Percentiles rank a stretch among this genome's conserved stretches.
These are phyloP conservation scores for Ilyonectria mors-panacis DNA, from an alignment of 2,329 filamentous ascomycete genomes.

Conservation along the genomic window DNA sequence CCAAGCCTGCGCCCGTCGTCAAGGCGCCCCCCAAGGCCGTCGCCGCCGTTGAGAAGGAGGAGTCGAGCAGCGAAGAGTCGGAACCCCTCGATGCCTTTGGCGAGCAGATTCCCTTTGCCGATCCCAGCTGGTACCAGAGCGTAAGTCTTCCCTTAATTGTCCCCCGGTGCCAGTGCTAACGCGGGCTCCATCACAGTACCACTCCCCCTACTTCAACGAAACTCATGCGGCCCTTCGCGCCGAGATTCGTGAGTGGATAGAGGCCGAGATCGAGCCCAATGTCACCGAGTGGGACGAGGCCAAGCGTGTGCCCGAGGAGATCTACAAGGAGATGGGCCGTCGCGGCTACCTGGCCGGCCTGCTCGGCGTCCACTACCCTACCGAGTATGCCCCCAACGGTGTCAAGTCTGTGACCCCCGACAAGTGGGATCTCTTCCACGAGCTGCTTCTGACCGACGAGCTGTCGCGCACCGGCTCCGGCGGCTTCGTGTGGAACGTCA, in stretches of 20 bases:
- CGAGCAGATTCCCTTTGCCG: constrained; percentile 89
- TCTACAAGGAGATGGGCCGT: constrained; percentile 97
- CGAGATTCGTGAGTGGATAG: constrained; percentile 94
- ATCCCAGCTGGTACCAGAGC: constrained; percentile 95
- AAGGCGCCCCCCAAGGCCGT: constrained; percentile 55
- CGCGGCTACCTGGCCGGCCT: constrained; percentile 94
- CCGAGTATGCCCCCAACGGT: constrained; percentile 76
- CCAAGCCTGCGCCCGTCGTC: constrained; percentile 51
- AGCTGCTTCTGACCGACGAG: constrained; percentile 96
- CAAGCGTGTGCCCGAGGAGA: constrained; percentile 86
- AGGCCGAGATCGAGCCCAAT: constrained; percentile 88
- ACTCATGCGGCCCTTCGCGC: constrained; percentile 90
- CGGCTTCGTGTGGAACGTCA: constrained; percentile 96
- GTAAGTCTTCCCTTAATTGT: constrained; percentile 65
- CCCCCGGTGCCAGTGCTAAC: constrained; percentile 23
- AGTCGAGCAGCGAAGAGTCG: constrained; percentile 61
- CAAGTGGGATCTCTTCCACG: constrained; percentile 98
- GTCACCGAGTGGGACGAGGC: constrained; percentile 98
- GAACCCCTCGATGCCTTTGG: constrained; percentile 90
- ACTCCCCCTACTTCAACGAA: constrained; percentile 97
- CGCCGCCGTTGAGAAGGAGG: constrained; percentile 62
- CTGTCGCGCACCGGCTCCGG: constrained; percentile 90
- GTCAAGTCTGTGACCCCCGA: constrained; percentile 86
- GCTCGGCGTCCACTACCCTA: constrained; percentile 86
- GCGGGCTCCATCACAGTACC: constrained; percentile 75